Conservation (phyloP, 768 basidiomycete genomes). For the Lentinula edodes region DNA sequence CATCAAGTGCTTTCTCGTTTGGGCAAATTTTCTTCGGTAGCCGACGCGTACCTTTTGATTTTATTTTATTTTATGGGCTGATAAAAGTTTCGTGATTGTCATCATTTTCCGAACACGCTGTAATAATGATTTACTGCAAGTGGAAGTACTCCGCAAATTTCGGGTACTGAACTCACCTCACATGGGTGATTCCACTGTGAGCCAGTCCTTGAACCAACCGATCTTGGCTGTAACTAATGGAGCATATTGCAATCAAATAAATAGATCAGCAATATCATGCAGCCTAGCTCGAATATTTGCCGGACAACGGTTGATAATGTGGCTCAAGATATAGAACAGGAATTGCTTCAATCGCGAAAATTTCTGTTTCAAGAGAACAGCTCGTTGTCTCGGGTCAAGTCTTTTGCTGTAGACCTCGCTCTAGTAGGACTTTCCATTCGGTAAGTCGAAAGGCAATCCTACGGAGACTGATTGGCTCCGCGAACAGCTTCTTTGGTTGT, state of each 20-base stretch:
- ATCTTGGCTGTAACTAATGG: not conserved
- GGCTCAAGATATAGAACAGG: not conserved
- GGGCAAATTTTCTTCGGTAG: too few relatives aligned
- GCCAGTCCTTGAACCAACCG: not conserved
- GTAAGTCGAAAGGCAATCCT: conserved; percentile 19
- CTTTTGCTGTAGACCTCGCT: conserved; percentile 35
- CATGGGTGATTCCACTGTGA: not conserved
- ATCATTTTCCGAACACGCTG: too few relatives aligned
- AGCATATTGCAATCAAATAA: not conserved
- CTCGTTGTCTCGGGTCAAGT: conserved; percentile 12
- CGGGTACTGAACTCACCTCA: too few relatives aligned
- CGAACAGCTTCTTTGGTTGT: too few relatives aligned
- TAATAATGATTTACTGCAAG: too few relatives aligned
- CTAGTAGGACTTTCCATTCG: conserved; percentile 37
- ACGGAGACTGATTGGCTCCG: too few relatives aligned
- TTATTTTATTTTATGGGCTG: too few relatives aligned
- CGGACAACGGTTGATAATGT: not conserved
- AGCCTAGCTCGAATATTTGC: not conserved
- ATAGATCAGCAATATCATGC: not conserved
- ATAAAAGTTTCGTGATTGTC: too few relatives aligned
- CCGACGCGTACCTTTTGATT: too few relatives aligned
- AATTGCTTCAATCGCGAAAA: not conserved
- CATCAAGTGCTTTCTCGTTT: too few relatives aligned
- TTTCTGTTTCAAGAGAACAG: conserved; percentile 7
- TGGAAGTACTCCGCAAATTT: too few relatives aligned